A percentile compares a stretch with the other conserved stretches of the same genome.
These are phyloP conservation scores for Luzula sylvatica DNA, from an alignment of 176 grass and related monocot species.

Conservation along the genomic window DNA sequence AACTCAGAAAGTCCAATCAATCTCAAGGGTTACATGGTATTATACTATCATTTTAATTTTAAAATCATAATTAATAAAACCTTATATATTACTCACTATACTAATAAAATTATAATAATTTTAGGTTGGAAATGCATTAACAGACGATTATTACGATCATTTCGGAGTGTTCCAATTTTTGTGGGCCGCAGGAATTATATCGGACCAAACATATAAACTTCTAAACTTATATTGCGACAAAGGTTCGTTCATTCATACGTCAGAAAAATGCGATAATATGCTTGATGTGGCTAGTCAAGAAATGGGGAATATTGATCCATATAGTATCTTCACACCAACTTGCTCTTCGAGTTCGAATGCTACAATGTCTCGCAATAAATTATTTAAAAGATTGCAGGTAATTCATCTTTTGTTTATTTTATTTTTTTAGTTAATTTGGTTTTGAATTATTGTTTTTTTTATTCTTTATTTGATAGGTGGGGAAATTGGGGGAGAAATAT, in stretches of 20 bases:
- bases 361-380: constrained; percentile 64
- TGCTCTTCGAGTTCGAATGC: constrained; percentile 62
- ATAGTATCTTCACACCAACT: constrained; percentile 97
- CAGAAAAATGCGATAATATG: constrained; percentile 57
- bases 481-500: constrained; percentile 65
- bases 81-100: constrained; percentile 5
- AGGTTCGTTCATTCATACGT: constrained; percentile 75
- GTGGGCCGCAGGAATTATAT: constrained; percentile 87
- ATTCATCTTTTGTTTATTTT: constrained; percentile 13
- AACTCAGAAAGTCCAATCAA: constrained; percentile 73
- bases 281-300: constrained; percentile 74
- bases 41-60: constrained; percentile 17
- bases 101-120: constrained; percentile 22
- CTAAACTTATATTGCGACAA: constrained; percentile 85
- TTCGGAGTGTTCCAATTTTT: constrained; percentile 94
- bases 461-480: constrained; percentile 54
- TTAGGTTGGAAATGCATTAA: constrained; percentile 97
- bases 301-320: constrained; percentile 85
- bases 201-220: constrained; percentile 88
- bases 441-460: neutral
- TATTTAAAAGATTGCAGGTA: constrained; percentile 84
- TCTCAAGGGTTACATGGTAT: constrained; percentile 94
- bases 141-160: constrained; percentile 95
- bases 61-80: neutral
- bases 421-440: constrained; percentile 4